Conservation (phyloP, 106 monocot genomes). For the Phalaenopsis equestris region DNA sequence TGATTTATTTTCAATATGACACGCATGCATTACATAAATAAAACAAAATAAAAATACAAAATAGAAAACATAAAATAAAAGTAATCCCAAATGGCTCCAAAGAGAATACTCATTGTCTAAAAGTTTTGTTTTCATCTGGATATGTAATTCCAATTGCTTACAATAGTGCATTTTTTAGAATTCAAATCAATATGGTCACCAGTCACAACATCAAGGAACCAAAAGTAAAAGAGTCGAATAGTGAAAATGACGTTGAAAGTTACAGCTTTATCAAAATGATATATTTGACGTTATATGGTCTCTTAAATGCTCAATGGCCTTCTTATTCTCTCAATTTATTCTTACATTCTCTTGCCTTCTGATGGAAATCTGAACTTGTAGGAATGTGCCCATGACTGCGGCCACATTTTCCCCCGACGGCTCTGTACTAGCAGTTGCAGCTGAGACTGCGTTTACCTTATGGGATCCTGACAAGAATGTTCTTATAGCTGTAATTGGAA, state of each 20-base stretch:
- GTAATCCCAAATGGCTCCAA: too few species aligned
- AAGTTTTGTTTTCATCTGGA: too few species aligned
- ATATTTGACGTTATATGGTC: not conserved
- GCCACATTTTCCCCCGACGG: constrained; percentile 94
- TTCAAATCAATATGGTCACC: not conserved
- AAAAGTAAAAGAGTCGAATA: not conserved
- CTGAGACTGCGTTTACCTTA: constrained; percentile 62
- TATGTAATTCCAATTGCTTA: not conserved
- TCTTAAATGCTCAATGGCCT: not conserved
- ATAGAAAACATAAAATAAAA: too few species aligned
- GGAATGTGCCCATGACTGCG: constrained; percentile 80
- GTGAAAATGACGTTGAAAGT: not conserved
- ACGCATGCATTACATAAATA: too few species aligned
- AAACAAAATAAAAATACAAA: too few species aligned
- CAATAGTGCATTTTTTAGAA: not conserved
- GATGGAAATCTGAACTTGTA: constrained; percentile 23
- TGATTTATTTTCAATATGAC: too few species aligned
- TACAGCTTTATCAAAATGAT: not conserved
- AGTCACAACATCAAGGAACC: not conserved
- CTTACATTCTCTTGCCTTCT: not conserved
- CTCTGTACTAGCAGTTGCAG: constrained; percentile 88
- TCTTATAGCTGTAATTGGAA: constrained; percentile 81
- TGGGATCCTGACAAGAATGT: constrained; percentile 84
- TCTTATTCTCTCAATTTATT: not conserved
- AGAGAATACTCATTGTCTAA: too few species aligned